These are phyloP conservation scores for Macrophomina tecta DNA, from an alignment of 2,329 filamentous ascomycete genomes.

Conservation along the genomic window DNA sequence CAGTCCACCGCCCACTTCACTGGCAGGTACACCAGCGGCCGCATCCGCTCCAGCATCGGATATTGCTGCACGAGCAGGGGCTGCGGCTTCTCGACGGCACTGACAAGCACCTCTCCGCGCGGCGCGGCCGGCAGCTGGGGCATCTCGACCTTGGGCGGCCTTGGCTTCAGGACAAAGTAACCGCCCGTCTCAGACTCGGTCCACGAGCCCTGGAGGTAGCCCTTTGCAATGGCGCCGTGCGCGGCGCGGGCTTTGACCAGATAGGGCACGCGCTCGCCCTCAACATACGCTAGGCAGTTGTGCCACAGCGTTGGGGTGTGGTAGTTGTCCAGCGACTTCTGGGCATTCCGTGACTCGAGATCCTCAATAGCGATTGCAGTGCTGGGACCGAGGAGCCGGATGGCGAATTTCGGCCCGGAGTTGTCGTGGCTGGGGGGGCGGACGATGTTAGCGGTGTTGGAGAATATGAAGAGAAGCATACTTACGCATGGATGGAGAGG, in stretches of 20 bases:
- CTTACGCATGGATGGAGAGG: conserved; percentile 54
- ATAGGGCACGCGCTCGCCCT: conserved; percentile 39
- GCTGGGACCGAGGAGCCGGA: conserved; percentile 42
- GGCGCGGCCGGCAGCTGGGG: background rate
- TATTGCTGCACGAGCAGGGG: background rate
- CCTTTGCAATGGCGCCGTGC: conserved; percentile 34
- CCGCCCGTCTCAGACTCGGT: conserved; percentile 37
- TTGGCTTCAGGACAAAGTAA: conserved; percentile 36
- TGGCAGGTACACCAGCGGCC: conserved; percentile 3
- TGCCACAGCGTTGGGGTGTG: conserved; percentile 54
- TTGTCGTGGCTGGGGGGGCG: conserved; percentile 41
- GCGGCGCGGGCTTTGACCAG: conserved; percentile 38
- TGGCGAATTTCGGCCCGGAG: conserved; percentile 51
- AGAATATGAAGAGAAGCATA: background rate
- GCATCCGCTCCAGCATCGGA: background rate
- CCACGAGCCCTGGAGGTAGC: conserved; percentile 37
- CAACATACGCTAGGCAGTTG: conserved; percentile 46
- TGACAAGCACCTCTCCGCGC: background rate
- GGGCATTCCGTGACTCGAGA: conserved; percentile 34
- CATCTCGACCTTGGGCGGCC: conserved; percentile 12
- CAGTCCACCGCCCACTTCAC: conserved; percentile 5
- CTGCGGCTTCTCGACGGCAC: conserved; percentile 10
- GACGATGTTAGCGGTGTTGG: background rate
- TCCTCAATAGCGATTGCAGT: conserved; percentile 36
- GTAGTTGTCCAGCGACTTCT: conserved; percentile 39